A percentile compares a stretch with the other conserved stretches of the same genome.
phyloP scores from a whole-genome alignment of 2,329 filamentous ascomycete genomes.

The Diaporthe vaccinii region DNA sequence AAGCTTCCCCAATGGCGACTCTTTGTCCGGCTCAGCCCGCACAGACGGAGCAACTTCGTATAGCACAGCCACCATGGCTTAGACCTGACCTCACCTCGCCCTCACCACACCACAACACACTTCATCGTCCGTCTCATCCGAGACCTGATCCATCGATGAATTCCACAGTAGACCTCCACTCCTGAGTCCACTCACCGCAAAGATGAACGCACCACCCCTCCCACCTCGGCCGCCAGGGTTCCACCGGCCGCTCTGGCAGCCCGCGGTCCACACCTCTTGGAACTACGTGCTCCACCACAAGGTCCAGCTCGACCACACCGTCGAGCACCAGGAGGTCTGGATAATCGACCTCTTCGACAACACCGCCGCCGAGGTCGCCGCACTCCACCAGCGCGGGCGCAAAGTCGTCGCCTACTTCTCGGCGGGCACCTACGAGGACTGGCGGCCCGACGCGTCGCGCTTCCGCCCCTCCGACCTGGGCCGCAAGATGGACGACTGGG shows the following conservation, averaged over 20 bases:
- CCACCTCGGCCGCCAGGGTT: constrained; percentile 37
- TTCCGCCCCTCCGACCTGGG: constrained; percentile 65
- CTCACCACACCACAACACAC: background rate
- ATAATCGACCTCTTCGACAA: constrained; percentile 42
- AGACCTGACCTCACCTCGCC: constrained; percentile 24
- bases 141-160: background rate
- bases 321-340: constrained; percentile 37
- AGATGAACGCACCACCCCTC: constrained; percentile 33
- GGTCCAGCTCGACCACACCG: constrained; percentile 33
- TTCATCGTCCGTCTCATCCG: background rate
- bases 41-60: constrained; percentile 15
- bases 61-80: constrained; percentile 24
- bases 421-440: constrained; percentile 70
- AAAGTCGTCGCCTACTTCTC: constrained; percentile 75
- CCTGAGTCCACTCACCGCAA: background rate
- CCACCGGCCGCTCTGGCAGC: constrained; percentile 38
- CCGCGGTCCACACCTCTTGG: constrained; percentile 32
- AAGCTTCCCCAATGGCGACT: background rate
- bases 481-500: constrained; percentile 65
- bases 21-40: constrained; percentile 13
- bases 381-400: constrained; percentile 61
- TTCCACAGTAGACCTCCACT: background rate
- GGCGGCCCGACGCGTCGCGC: constrained; percentile 61
- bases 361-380: constrained; percentile 51
- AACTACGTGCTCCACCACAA: constrained; percentile 41